Evolutionary conservation across 208 protist species (phyloP).

Genomic region (Acanthamoeba divionensis): DNA sequence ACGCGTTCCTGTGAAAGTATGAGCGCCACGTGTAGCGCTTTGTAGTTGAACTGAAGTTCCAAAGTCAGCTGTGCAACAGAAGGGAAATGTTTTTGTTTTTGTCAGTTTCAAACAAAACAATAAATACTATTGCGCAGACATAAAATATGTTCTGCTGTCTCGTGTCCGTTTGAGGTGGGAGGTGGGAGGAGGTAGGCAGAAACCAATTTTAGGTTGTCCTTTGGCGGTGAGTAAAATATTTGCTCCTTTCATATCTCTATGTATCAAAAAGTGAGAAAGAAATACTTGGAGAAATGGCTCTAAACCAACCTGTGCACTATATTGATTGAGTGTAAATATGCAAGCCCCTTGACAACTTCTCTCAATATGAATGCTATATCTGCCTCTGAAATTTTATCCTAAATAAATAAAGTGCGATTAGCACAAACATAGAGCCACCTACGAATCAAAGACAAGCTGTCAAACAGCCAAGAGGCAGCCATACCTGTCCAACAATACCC

Average conservation of each 20-base stretch:
- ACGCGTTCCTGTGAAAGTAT: constrained; percentile 38
- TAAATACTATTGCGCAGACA: neutral
- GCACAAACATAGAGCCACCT: neutral
- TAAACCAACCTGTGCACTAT: constrained; percentile 20
- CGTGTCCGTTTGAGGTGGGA: too few species aligned
- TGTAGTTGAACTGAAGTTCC: constrained; percentile 42
- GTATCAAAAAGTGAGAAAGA: neutral
- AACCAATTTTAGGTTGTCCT: constrained; percentile 38
- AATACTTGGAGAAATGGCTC: neutral
- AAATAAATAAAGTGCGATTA: neutral
- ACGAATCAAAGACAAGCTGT: neutral
- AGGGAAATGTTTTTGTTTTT: too few species aligned
- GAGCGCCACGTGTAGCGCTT: neutral
- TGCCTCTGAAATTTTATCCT: constrained; percentile 1
- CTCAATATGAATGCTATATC: constrained; percentile 31
- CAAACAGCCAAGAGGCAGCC: neutral
- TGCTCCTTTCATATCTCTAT: constrained; percentile 45
- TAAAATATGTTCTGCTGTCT: too few species aligned
- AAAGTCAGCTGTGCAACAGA: neutral
- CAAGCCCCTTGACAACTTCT: constrained; percentile 27
- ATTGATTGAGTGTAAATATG: constrained; percentile 50
- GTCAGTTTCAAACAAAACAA: too few species aligned
- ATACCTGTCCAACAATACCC: neutral
- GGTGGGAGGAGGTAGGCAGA: too few species aligned
- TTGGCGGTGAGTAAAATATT: constrained; percentile 24